Percentiles rank a stretch among this genome's conserved stretches.
Evolutionary conservation across 495 filamentous ascomycete species (phyloP).

Genomic region (Penicillium tannophilum): DNA sequence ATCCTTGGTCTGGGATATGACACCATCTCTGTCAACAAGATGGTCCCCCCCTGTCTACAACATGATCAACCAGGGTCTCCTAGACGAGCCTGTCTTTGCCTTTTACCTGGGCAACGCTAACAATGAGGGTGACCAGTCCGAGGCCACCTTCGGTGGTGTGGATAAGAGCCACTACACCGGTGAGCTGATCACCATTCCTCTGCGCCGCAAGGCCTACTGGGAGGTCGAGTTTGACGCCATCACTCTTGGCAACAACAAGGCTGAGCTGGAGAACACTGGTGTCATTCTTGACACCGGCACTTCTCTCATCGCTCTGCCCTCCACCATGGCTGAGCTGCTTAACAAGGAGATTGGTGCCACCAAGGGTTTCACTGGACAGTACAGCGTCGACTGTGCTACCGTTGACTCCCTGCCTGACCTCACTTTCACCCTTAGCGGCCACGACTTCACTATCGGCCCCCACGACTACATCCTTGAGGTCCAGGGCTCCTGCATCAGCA

Average conservation of each 20-base stretch:
- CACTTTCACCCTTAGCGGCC: slow-evolving; percentile 81
- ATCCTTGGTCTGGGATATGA: slow-evolving; percentile 96
- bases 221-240: slow-evolving; percentile 96
- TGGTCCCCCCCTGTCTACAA: slow-evolving; percentile 96
- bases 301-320: slow-evolving; percentile 94
- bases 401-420: slow-evolving; percentile 83
- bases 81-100: slow-evolving; percentile 92
- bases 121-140: slow-evolving; percentile 75
- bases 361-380: slow-evolving; percentile 95
- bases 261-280: slow-evolving; percentile 90
- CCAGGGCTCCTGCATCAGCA: slow-evolving; percentile 92
- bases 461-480: slow-evolving; percentile 97
- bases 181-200: slow-evolving; percentile 87
- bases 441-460: slow-evolving; percentile 87
- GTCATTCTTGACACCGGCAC: slow-evolving; percentile 98
- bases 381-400: slow-evolving; percentile 85
- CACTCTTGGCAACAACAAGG: slow-evolving; percentile 77
- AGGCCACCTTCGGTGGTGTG: slow-evolving; percentile 89
- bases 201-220: slow-evolving; percentile 99
- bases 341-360: slow-evolving; percentile 98
- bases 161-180: slow-evolving; percentile 85
- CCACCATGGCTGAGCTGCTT: slow-evolving; percentile 90
- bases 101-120: slow-evolving; percentile 89
- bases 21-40: slow-evolving; percentile 93
- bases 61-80: slow-evolving; percentile 82